These are phyloP conservation scores for Metschnikowia continentalis DNA, from an alignment of 805 yeast genomes.

Conservation along the genomic window DNA sequence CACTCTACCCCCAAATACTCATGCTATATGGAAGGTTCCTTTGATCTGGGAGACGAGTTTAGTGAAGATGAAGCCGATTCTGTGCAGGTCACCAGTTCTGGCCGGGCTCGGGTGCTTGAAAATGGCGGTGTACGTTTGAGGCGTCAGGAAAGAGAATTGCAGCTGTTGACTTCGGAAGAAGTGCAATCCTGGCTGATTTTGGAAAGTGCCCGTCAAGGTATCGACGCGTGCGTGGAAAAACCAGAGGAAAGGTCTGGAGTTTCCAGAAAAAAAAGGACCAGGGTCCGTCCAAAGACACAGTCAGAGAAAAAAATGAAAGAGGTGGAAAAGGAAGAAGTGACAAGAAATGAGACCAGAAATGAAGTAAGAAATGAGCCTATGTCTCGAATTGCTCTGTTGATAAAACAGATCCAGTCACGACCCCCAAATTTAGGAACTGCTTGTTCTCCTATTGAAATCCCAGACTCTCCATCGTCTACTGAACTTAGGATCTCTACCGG, in stretches of 20 bases:
- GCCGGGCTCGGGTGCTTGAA: constrained; percentile 16
- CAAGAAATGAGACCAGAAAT: too few species aligned
- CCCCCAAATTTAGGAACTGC: not conserved
- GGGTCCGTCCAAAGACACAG: not conserved
- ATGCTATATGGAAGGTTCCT: not conserved
- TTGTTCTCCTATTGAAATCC: not conserved
- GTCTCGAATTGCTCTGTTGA: constrained; percentile 18
- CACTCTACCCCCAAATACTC: too few species aligned
- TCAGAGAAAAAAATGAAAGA: too few species aligned
- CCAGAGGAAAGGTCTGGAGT: not conserved
- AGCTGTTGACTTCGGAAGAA: constrained; percentile 32
- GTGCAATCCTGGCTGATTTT: constrained; percentile 34
- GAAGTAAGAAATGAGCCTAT: not conserved
- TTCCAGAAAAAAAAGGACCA: not conserved
- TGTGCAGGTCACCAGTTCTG: constrained; percentile 1
- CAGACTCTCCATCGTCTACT: not conserved
- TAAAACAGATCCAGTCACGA: constrained; percentile 19
- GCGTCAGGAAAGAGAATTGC: constrained; percentile 28
- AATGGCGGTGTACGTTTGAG: constrained; percentile 40
- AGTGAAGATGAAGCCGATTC: constrained; percentile 1
- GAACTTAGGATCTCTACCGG: not conserved
- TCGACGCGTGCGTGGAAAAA: not conserved
- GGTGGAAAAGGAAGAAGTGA: too few species aligned
- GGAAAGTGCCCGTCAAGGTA: constrained; percentile 25
- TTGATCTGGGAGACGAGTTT: not conserved